Evolutionary conservation across 78 protist genomes (phyloP).

Genomic region (Acrasis kona): DNA sequence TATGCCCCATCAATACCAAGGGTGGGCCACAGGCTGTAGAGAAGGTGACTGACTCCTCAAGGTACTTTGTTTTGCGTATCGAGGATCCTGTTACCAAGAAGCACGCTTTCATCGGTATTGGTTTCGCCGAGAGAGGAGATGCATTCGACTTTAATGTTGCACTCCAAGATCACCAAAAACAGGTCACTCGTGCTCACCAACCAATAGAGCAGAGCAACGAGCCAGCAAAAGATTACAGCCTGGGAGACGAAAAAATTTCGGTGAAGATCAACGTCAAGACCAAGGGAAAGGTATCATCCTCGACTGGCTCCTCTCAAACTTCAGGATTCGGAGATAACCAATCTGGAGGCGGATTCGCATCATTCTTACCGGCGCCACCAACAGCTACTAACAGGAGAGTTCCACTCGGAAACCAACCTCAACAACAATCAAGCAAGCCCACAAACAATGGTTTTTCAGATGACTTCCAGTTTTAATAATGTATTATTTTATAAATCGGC

Average conservation of each 20-base stretch:
- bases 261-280: background rate
- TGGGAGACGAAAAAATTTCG: background rate
- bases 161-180: conserved; percentile 50
- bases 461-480: too few relatives aligned
- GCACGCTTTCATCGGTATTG: conserved; percentile 67
- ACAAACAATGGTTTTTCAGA: too few relatives aligned
- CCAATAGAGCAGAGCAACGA: background rate
- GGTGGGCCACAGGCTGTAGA: conserved; percentile 24
- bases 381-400: too few relatives aligned
- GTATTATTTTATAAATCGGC: too few relatives aligned
- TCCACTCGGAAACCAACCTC: too few relatives aligned
- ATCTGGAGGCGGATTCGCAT: too few relatives aligned
- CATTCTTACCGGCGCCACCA: too few relatives aligned
- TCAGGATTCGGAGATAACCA: too few relatives aligned
- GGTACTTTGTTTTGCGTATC: conserved; percentile 52
- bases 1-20: conserved; percentile 24
- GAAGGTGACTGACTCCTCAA: conserved; percentile 24
- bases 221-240: background rate
- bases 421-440: too few relatives aligned
- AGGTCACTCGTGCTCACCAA: background rate
- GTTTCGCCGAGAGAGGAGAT: conserved; percentile 49
- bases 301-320: too few relatives aligned
- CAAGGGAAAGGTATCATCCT: background rate
- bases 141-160: conserved; percentile 71
- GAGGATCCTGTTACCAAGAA: conserved; percentile 24